Conservation (phyloP, 169 alveolate genomes). For the Besnoitia besnoiti region DNA sequence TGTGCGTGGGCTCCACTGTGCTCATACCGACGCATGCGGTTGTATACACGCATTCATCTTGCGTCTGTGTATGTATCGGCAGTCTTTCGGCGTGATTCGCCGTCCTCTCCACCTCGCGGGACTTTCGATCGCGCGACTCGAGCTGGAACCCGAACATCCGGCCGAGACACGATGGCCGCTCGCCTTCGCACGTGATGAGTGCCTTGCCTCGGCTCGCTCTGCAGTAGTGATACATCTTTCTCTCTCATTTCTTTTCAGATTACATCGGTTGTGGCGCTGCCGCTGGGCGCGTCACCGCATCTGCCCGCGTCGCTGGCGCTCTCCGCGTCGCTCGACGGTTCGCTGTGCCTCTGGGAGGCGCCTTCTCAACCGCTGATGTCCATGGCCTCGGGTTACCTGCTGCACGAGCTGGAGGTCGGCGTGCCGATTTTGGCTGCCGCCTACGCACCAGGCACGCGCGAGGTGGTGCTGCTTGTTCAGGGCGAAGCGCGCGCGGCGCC, state of each 20-base stretch:
- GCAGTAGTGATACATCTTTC: no score
- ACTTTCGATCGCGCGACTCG: no score
- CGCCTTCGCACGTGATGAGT: no score
- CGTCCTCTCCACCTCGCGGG: no score
- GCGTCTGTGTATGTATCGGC: no score
- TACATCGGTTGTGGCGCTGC: neutral
- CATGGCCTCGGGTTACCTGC: neutral
- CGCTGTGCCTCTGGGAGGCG: conserved; percentile 3
- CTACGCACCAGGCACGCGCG: conserved; percentile 12
- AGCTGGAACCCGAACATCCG: no score
- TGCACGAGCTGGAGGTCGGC: neutral
- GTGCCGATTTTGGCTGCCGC: neutral
- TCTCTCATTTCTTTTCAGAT: neutral
- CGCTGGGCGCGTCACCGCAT: neutral
- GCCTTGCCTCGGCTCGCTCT: no score
- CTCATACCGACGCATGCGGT: no score
- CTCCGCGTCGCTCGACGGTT: neutral
- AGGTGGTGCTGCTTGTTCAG: conserved; percentile 10
- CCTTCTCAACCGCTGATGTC: neutral
- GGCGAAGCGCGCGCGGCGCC: neutral
- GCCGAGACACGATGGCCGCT: no score
- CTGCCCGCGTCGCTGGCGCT: neutral
- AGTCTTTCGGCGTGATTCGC: no score
- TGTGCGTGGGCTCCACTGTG: no score
- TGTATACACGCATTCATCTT: no score